Conservation (phyloP, 2,329 filamentous ascomycete species). For the Ophiostoma himal-ulmi region DNA sequence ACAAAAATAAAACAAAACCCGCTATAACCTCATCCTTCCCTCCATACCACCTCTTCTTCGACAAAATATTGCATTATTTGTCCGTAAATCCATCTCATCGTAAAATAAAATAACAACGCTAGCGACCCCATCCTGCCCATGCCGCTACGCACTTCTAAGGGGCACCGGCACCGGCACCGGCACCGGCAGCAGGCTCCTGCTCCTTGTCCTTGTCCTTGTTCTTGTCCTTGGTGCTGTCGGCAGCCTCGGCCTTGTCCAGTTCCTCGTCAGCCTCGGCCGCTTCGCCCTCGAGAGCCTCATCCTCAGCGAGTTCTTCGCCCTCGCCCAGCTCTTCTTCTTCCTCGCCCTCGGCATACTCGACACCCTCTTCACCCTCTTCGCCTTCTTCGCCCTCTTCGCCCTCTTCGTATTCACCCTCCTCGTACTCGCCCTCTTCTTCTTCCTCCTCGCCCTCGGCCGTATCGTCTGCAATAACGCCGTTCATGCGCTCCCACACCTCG, state of each 20-base stretch:
- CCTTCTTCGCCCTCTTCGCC: constrained; percentile 14
- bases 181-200: background rate
- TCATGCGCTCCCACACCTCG: constrained; percentile 67
- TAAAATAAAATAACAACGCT: background rate
- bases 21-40: background rate
- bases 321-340: background rate
- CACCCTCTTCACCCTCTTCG: constrained; percentile 14
- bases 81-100: background rate
- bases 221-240: background rate
- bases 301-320: background rate
- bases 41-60: background rate
- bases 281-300: background rate
- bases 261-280: background rate
- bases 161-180: background rate
- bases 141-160: background rate
- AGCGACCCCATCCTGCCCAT: background rate
- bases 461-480: constrained; percentile 42
- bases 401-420: constrained; percentile 5
- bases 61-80: background rate
- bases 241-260: background rate
- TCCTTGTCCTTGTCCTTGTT: background rate
- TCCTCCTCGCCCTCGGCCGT: constrained; percentile 10
- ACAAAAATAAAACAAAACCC: background rate
- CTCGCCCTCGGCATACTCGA: constrained; percentile 23
- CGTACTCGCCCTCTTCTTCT: background rate